phyloP scores from a whole-genome alignment of 2,329 filamentous ascomycete genomes.

The Bipolaris victoriae region DNA sequence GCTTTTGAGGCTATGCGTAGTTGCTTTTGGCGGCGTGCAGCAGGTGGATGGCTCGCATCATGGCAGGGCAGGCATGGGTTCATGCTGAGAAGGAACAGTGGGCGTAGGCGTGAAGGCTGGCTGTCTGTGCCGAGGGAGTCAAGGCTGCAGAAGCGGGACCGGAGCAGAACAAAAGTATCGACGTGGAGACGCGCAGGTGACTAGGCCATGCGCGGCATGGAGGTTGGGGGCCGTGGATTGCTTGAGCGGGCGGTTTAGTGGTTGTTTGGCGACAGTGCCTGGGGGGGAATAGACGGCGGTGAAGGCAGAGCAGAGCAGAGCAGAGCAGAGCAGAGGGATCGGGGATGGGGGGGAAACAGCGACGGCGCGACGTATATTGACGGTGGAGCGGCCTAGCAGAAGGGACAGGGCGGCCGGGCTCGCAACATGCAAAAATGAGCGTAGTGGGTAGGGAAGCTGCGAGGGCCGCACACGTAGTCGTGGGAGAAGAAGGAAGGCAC shows the following conservation, averaged over 20 bases:
- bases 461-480: conserved; percentile 30
- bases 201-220: conserved; percentile 40
- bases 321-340: conserved; percentile 9
- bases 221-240: conserved; percentile 1
- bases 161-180: conserved; percentile 22
- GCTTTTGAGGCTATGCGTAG: conserved; percentile 21
- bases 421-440: conserved; percentile 45
- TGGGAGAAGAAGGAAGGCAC: conserved; percentile 29
- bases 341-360: no score
- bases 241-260: conserved; percentile 1
- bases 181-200: conserved; percentile 40
- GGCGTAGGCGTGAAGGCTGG: background rate
- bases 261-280: conserved; percentile 8
- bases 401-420: conserved; percentile 31
- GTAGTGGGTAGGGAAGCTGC: conserved; percentile 47
- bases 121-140: conserved; percentile 14
- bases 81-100: conserved; percentile 22
- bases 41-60: conserved; percentile 13
- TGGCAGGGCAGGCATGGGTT: conserved; percentile 23
- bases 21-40: conserved; percentile 32
- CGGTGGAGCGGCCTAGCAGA: conserved; percentile 28
- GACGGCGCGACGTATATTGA: no score
- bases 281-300: background rate
- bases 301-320: conserved; percentile 15
- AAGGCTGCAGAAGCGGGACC: background rate